Base-by-base conservation (phyloP, 2,329 filamentous ascomycete genomes). In the Lasiodiplodia theobromae region DNA sequence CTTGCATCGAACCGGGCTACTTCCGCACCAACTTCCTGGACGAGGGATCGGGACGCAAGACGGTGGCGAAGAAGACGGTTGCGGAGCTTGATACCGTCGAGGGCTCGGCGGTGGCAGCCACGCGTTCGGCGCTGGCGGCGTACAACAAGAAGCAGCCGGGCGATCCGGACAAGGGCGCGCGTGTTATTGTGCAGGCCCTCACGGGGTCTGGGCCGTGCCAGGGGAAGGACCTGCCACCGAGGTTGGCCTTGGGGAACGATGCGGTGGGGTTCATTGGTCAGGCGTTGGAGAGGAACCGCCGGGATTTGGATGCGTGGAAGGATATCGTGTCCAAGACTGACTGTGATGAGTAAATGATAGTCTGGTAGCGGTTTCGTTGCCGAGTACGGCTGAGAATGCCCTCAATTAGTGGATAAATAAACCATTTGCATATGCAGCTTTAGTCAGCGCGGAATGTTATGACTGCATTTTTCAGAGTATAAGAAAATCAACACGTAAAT, bases 1-100 rank as follows among this genome's bases (percentile, higher is more conserved):
- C 97, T 71, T 92, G 93, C 80, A 87, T 97, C 75, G 94, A 97
- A 75, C 94, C 94, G 0, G 94, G 94, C 18, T 47, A 47, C 25
- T 65, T 65, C 31, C 79, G 2, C 77, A 79, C 5, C 81, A 74
- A 28, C 23, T 16, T 63, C 21, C 54, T 58, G 18, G 54, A 58
- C 54, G 34, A 23, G 10, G 18, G 16, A 3, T 38, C 54, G 6
- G 54, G 54, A 31, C 54, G 54, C 54, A 58, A 23, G 54, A 18
- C 14, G n/a, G 21, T 23, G 5, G 60, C 73, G 38, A 40, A 76
- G n/a, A 73, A 81, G 66, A 73, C 70, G 18, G 51, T 67, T 2
- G 69, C 87, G 40, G 74, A 76, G 3, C 44, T 52, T 2, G 75
- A 76, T 14, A 77, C 88, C 69, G 79, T 83, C 18, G 82, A n/a